Percentiles rank a stretch among this genome's conserved stretches.
These are phyloP conservation scores for Pascua guehoae DNA, from an alignment of 1,284 basidiomycete genomes.

Conservation along the genomic window DNA sequence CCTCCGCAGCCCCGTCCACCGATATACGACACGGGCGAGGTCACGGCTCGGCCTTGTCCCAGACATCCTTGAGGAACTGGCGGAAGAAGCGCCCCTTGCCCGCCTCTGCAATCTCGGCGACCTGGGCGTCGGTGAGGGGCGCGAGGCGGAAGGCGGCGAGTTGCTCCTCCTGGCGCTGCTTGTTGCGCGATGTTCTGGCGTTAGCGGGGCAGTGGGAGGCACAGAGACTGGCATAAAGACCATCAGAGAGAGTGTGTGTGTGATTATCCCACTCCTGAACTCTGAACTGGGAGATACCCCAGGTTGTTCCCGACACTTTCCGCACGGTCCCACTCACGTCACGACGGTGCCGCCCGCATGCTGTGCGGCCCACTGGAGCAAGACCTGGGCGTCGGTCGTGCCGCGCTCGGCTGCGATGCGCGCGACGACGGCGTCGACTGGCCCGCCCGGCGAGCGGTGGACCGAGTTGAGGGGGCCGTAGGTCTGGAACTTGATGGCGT, in stretches of 20 bases:
- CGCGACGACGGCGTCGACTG: conserved; percentile 56
- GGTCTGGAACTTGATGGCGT: conserved; percentile 64
- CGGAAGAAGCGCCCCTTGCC: conserved; percentile 31
- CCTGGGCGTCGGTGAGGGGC: background rate
- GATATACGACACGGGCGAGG: too few species aligned
- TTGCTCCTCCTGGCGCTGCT: conserved; percentile 64
- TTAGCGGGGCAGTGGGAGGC: too few species aligned
- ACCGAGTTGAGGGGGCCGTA: conserved; percentile 56
- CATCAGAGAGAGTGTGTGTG: too few species aligned
- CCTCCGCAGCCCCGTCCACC: too few species aligned
- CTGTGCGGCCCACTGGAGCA: conserved; percentile 44
- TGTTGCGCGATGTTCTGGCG: conserved; percentile 60
- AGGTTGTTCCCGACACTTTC: too few species aligned
- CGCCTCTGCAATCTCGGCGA: background rate
- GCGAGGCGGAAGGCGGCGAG: conserved; percentile 42
- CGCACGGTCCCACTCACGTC: conserved; percentile 56
- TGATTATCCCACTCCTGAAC: too few species aligned
- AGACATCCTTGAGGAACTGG: conserved; percentile 21
- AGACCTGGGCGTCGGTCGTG: conserved; percentile 37
- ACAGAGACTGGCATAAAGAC: too few species aligned
- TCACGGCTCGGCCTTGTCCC: conserved; percentile 7
- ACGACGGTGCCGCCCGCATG: conserved; percentile 53
- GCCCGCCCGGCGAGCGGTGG: conserved; percentile 56
- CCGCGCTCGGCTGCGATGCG: conserved; percentile 52
- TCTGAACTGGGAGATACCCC: too few species aligned